Percentiles rank a stretch among this genome's conserved stretches.
Conservation (phyloP, 257 asterid genomes). For the Jaltomata sinuosa region DNA sequence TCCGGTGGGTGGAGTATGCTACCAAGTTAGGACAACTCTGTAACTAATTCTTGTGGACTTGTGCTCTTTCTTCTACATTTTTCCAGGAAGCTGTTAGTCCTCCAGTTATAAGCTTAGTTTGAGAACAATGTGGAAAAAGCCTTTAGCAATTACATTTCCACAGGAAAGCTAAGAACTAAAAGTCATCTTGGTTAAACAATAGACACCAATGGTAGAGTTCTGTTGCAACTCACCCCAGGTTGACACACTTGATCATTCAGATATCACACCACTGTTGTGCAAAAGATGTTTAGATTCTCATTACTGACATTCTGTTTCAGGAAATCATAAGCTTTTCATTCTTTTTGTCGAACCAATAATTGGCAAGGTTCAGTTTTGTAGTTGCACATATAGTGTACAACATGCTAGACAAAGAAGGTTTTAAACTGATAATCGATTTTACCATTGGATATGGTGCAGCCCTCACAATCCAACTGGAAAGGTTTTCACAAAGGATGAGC, state of each 20-base stretch:
- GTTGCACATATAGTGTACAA: not conserved
- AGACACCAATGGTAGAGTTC: not conserved
- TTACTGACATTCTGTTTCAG: not conserved
- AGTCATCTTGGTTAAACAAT: not conserved
- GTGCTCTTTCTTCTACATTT: not conserved
- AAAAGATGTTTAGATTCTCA: not conserved
- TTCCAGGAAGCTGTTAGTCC: not conserved
- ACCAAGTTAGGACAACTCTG: not conserved
- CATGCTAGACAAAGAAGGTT: not conserved
- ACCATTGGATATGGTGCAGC: constrained; percentile 32
- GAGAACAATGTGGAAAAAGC: not conserved
- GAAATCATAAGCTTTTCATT: not conserved
- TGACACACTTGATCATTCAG: not conserved
- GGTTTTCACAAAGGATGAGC: constrained; percentile 70
- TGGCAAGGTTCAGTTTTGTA: not conserved
- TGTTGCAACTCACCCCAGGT: not conserved
- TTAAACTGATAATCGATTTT: not conserved
- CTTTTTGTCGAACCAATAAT: not conserved
- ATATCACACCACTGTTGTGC: not conserved
- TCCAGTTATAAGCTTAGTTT: not conserved
- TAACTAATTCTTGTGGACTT: not conserved
- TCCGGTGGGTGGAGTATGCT: not conserved
- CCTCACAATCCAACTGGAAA: constrained; percentile 98
- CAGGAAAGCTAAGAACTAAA: not conserved
- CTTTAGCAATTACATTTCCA: not conserved